These are phyloP conservation scores for Annulohypoxylon nitens DNA, from an alignment of 495 filamentous ascomycete genomes.

Conservation along the genomic window DNA sequence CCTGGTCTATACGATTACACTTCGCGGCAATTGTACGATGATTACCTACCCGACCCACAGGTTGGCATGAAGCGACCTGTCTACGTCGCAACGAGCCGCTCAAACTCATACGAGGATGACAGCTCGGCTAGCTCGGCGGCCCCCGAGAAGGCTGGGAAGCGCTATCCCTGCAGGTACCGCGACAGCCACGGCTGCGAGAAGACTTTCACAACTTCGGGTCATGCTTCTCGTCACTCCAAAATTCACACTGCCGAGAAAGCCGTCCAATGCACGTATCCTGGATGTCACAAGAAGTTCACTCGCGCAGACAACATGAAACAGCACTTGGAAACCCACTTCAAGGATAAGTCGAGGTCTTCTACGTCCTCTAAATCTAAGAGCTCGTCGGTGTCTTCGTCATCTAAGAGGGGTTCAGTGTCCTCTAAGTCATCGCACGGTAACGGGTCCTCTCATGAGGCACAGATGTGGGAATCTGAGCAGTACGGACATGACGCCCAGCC, in stretches of 20 bases:
- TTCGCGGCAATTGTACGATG: slow-evolving; percentile 55
- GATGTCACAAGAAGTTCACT: slow-evolving; percentile 93
- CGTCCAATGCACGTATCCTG: slow-evolving; percentile 80
- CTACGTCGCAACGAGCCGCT: slow-evolving; percentile 52
- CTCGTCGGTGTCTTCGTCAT: slow-evolving; percentile 52
- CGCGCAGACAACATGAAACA: slow-evolving; percentile 99
- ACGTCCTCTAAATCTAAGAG: slow-evolving; percentile 51
- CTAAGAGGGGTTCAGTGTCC: slow-evolving; percentile 50
- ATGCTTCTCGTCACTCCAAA: slow-evolving; percentile 95
- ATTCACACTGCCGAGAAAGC: slow-evolving; percentile 97
- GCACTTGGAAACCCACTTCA: slow-evolving; percentile 89
- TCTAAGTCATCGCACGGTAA: slow-evolving; percentile 50
- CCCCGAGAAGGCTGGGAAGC: slow-evolving; percentile 64
- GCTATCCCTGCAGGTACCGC: slow-evolving; percentile 74
- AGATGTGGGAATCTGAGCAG: slow-evolving; percentile 51
- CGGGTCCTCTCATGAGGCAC: slow-evolving; percentile 44
- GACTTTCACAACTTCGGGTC: slow-evolving; percentile 95
- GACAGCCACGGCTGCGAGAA: slow-evolving; percentile 78
- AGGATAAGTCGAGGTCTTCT: slow-evolving; percentile 60
- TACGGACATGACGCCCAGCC: slow-evolving; percentile 41
- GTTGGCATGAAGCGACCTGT: slow-evolving; percentile 45
- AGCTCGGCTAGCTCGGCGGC: slow-evolving; percentile 48
- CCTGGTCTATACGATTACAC: slow-evolving; percentile 57
- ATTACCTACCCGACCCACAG: slow-evolving; percentile 51
- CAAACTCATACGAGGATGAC: slow-evolving; percentile 60